Percentiles rank a stretch among this genome's conserved stretches.
phyloP scores from a whole-genome alignment of 164 flowering plant genomes.

The Platanus orientalis region DNA sequence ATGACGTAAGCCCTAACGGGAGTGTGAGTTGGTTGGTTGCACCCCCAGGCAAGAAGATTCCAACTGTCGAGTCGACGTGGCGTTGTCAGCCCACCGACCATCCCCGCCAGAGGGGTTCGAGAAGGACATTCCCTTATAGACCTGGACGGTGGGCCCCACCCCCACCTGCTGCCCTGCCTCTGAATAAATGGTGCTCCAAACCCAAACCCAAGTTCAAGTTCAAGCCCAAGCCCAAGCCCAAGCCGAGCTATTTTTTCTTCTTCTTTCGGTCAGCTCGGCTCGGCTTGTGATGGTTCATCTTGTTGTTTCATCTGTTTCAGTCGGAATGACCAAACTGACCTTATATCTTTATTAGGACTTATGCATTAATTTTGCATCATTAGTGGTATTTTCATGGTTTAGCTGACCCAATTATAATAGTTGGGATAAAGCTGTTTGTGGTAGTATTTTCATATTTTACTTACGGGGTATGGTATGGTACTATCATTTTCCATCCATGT shows the following conservation, averaged over 20 bases:
- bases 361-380: too few relatives aligned
- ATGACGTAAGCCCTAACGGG: conserved; percentile 21
- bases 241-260: background rate
- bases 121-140: conserved; percentile 37
- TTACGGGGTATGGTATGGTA: too few relatives aligned
- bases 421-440: too few relatives aligned
- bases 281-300: too few relatives aligned
- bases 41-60: conserved; percentile 25
- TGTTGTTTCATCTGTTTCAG: too few relatives aligned
- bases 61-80: conserved; percentile 35
- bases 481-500: too few relatives aligned
- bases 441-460: too few relatives aligned
- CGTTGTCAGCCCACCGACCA: conserved; percentile 41
- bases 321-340: too few relatives aligned
- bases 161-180: conserved; percentile 14
- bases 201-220: background rate
- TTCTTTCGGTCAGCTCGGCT: background rate
- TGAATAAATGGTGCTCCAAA: conserved; percentile 10
- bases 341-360: too few relatives aligned
- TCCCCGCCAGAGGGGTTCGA: conserved; percentile 38
- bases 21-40: conserved; percentile 3
- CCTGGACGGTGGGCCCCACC: conserved; percentile 24
- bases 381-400: too few relatives aligned
- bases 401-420: too few relatives aligned
- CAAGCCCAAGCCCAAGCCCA: background rate